These are phyloP conservation scores for Zalaria sp. DNA, from an alignment of 2,329 filamentous ascomycete genomes.

Conservation along the genomic window DNA sequence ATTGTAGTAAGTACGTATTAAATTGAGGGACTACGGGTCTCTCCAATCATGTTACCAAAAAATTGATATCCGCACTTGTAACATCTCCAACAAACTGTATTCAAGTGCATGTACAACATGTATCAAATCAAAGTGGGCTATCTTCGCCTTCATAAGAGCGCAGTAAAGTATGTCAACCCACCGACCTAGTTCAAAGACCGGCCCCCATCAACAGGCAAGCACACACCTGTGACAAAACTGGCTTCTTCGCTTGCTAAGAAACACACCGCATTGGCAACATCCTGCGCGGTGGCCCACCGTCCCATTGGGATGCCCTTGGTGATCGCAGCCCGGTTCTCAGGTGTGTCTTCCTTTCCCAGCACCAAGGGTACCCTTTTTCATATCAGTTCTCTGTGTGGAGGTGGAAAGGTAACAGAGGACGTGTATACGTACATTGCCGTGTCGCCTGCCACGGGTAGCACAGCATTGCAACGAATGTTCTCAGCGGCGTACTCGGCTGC, in stretches of 20 bases:
- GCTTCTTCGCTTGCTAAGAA: constrained; percentile 17
- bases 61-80: too few relatives aligned
- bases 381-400: neutral
- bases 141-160: too few relatives aligned
- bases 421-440: constrained; percentile 11
- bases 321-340: constrained; percentile 10
- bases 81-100: too few relatives aligned
- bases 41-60: too few relatives aligned
- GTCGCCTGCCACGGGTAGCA: constrained; percentile 14
- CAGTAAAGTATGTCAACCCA: too few relatives aligned
- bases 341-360: constrained; percentile 9
- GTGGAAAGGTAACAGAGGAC: neutral
- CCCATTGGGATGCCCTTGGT: constrained; percentile 13
- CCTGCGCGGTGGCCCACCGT: constrained; percentile 11
- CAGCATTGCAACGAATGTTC: constrained; percentile 13
- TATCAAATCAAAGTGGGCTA: too few relatives aligned
- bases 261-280: constrained; percentile 13
- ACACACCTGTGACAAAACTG: constrained; percentile 13
- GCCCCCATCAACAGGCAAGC: constrained; percentile 16
- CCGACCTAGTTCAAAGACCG: constrained; percentile 9
- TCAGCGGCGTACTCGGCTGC: constrained; percentile 14
- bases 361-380: constrained; percentile 7
- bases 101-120: too few relatives aligned
- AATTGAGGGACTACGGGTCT: too few relatives aligned
- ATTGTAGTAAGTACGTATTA: too few relatives aligned